Conservation (phyloP, 768 basidiomycete genomes). For the Kwoniella sp. region DNA sequence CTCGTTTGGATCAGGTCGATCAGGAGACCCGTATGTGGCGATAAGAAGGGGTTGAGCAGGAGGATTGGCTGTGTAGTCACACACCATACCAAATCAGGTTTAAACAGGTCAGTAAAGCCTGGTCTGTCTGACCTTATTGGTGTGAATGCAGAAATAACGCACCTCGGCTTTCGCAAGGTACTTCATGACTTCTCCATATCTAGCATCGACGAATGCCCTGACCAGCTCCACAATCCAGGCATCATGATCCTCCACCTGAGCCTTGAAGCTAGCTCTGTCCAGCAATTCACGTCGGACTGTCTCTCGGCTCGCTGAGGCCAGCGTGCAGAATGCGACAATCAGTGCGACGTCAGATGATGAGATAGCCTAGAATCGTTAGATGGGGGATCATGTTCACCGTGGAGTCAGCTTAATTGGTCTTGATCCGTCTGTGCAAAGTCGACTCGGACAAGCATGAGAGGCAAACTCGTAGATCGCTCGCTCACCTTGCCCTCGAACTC, state of each 20-base stretch:
- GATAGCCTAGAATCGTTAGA: slow-evolving; percentile 62
- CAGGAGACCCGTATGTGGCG: slow-evolving; percentile 68
- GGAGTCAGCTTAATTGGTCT: background rate
- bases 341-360: slow-evolving; percentile 82
- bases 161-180: slow-evolving; percentile 75
- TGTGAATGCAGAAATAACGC: slow-evolving; percentile 30
- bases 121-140: too few relatives aligned
- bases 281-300: slow-evolving; percentile 67
- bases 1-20: slow-evolving; percentile 72
- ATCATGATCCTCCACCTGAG: slow-evolving; percentile 75
- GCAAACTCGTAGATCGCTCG: too few relatives aligned
- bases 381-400: too few relatives aligned
- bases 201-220: slow-evolving; percentile 80
- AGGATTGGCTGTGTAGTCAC: slow-evolving; percentile 68
- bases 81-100: slow-evolving; percentile 3
- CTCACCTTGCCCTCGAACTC: slow-evolving; percentile 75
- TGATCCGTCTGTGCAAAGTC: background rate
- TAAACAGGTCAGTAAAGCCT: background rate
- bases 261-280: slow-evolving; percentile 70
- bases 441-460: background rate
- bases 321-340: slow-evolving; percentile 79
- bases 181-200: slow-evolving; percentile 80
- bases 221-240: slow-evolving; percentile 83
- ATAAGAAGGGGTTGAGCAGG: slow-evolving; percentile 74
- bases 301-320: slow-evolving; percentile 73